Evolutionary conservation across 768 basidiomycete genomes (phyloP), one percentile per base, ranked within the genome.

Genomic region (Dendrothele bispora): DNA sequence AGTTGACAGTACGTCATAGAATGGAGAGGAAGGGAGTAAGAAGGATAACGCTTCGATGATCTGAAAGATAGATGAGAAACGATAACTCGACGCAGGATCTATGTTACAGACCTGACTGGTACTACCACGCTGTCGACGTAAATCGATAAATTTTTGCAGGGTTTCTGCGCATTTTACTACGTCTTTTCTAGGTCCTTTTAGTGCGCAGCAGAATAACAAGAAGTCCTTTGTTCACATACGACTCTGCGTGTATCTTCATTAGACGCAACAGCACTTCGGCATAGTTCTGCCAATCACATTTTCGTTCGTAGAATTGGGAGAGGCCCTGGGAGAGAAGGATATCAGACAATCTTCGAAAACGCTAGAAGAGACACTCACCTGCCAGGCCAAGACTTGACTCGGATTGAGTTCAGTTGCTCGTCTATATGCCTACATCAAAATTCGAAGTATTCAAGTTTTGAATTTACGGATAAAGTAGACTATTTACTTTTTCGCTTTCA

Each of bases 401-500:
- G 86, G 81, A 50, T 82, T 82, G n/a, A 79, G 52, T 27, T 75
- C 70, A 39, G 84, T 88, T 0, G 95, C 95, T 55, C 80, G 87
- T 36, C 74, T 77, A 63, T 95, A 98, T 22, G 78, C 76, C 91
- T 95, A 57, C 25, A 29, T 14, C 37, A 14, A 46, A 17, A 26
- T 38, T 24, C 20, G 30, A 43, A 29, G 39, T 30, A 45, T n/a
- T 42, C 39, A 24, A 25, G 26, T 3, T 26, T 14, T 44, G 7
- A 20, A 22, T 14, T 10, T 36, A 18, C 14, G n/a, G 18, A 25
- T 18, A 25, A 47, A 25, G 26, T 37, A 52, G 47, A 45, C 35
- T 56, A 58, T 72, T 77, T 79, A 95, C 94, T 82, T 87, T 81
- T 73, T 98, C 94, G 71, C 93, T 88, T 62, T 84, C 71, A 30